Evolutionary conservation across 179 eudicot genomes (phyloP).

Genomic region (Camellia oleifera): DNA sequence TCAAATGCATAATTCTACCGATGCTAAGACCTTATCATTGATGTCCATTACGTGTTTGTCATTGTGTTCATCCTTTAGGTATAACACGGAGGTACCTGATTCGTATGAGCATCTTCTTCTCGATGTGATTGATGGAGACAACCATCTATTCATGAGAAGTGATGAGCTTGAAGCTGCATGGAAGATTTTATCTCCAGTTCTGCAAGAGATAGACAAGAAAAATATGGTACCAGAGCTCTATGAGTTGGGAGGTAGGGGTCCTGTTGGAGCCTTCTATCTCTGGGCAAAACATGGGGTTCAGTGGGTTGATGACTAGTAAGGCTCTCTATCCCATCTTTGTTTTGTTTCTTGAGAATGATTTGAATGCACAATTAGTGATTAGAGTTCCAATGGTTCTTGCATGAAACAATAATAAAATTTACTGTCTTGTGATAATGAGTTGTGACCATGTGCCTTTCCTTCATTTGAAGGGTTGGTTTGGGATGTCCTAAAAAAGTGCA

Average conservation of each 20-base stretch:
- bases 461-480: background rate
- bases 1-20: background rate
- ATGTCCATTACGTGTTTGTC: background rate
- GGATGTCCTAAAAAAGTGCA: too few relatives aligned
- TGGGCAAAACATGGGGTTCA: constrained; percentile 32
- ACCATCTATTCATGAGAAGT: constrained; percentile 37
- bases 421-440: background rate
- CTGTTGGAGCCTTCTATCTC: constrained; percentile 32
- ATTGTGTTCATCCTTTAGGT: constrained; percentile 18
- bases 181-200: constrained; percentile 28
- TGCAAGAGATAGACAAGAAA: constrained; percentile 23
- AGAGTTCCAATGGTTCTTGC: background rate
- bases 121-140: constrained; percentile 35
- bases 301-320: constrained; percentile 26
- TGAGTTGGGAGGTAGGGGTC: constrained; percentile 34
- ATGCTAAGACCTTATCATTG: background rate
- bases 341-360: background rate
- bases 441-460: background rate
- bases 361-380: too few relatives aligned
- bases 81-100: constrained; percentile 32
- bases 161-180: constrained; percentile 43
- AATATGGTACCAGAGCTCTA: constrained; percentile 25
- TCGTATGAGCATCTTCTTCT: constrained; percentile 35
- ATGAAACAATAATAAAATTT: background rate
- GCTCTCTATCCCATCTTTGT: background rate